phyloP scores from a whole-genome alignment of 1,284 basidiomycete species.

The Anthracocystis walkeri region DNA sequence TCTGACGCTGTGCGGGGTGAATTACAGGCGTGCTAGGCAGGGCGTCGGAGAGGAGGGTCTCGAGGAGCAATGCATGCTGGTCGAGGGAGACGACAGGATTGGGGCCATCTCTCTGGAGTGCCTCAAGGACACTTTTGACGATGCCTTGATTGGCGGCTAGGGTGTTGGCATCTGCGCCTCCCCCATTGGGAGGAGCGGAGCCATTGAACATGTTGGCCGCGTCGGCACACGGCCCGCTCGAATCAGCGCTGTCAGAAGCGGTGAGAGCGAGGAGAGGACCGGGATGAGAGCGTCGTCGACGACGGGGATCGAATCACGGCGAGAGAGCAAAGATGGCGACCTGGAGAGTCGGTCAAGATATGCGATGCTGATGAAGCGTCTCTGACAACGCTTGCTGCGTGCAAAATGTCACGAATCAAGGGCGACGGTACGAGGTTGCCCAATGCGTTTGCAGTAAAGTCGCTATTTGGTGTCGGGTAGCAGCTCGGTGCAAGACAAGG shows the following conservation, averaged over 20 bases:
- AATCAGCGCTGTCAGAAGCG: slow-evolving; percentile 70
- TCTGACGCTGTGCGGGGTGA: slow-evolving; percentile 56
- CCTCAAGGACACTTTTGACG: slow-evolving; percentile 78
- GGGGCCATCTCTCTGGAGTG: slow-evolving; percentile 74
- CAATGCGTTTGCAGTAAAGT: no score
- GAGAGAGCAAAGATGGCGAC: background rate
- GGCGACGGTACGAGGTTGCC: no score
- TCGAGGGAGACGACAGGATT: slow-evolving; percentile 79
- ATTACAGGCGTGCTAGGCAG: slow-evolving; percentile 49
- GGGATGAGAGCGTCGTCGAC: background rate
- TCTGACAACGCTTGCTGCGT: no score
- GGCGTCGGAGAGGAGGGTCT: slow-evolving; percentile 57
- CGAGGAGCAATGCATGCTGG: slow-evolving; percentile 81
- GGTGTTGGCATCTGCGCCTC: slow-evolving; percentile 38
- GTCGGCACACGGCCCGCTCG: slow-evolving; percentile 44
- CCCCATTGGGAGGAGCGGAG: slow-evolving; percentile 50
- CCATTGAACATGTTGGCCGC: slow-evolving; percentile 51
- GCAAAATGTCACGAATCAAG: no score
- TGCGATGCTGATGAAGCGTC: no score
- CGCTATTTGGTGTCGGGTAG: no score
- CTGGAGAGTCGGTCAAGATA: background rate
- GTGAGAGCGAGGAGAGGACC: slow-evolving; percentile 66
- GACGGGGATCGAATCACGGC: background rate
- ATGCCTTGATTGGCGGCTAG: slow-evolving; percentile 47
- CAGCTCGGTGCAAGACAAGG: no score